phyloP scores from a whole-genome alignment of 179 eudicot genomes.

The Sideroxylon spinosum region DNA sequence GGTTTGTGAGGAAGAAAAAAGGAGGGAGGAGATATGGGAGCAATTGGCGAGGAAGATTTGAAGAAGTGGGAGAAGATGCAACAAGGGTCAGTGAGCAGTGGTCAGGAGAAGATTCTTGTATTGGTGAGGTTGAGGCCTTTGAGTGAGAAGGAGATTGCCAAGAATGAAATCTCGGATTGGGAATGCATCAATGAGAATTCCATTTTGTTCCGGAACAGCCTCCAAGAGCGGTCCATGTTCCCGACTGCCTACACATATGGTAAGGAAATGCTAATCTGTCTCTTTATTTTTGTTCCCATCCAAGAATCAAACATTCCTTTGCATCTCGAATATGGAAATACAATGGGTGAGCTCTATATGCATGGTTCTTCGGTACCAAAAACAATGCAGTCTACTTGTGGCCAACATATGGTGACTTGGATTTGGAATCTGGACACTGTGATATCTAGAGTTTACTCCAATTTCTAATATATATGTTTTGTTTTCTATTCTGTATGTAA shows the following conservation, averaged over 20 bases:
- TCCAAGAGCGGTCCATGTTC: slow-evolving; percentile 79
- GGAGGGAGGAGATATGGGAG: slow-evolving; percentile 51
- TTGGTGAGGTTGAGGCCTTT: slow-evolving; percentile 85
- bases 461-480: neutral
- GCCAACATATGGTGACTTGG: neutral
- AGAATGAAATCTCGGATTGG: slow-evolving; percentile 82
- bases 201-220: slow-evolving; percentile 77
- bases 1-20: slow-evolving; percentile 13
- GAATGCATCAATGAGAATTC: slow-evolving; percentile 81
- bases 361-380: neutral
- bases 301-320: neutral
- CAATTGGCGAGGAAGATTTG: slow-evolving; percentile 63
- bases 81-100: slow-evolving; percentile 38
- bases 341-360: neutral
- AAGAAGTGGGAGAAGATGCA: slow-evolving; percentile 50
- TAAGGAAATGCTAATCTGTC: slow-evolving; percentile 25
- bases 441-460: neutral
- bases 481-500: neutral
- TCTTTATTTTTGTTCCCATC: neutral
- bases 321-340: neutral
- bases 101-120: slow-evolving; percentile 81
- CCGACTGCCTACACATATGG: slow-evolving; percentile 86
- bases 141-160: slow-evolving; percentile 70
- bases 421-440: too few species aligned
- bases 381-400: neutral